Percentiles rank a stretch among this genome's conserved stretches.
Evolutionary conservation across 257 asterid genomes (phyloP).

Genomic region (Echites panduratus): DNA sequence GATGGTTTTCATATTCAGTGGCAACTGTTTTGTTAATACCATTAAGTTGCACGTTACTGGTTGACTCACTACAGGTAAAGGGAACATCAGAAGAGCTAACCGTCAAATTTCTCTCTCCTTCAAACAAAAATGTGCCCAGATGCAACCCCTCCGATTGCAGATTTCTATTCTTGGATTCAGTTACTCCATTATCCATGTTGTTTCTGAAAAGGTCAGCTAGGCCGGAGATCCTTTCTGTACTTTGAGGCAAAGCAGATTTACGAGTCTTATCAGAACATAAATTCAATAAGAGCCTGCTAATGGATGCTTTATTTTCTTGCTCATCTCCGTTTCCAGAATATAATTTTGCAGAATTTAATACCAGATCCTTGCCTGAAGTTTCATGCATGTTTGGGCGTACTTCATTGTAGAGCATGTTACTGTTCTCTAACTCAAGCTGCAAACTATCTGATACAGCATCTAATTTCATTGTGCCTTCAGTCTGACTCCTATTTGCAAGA

Average conservation of each 20-base stretch:
- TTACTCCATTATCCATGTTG: constrained; percentile 8
- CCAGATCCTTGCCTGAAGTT: constrained; percentile 2
- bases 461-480: constrained; percentile 1
- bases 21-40: constrained; percentile 6
- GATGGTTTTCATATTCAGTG: constrained; percentile 7
- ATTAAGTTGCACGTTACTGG: constrained; percentile 10
- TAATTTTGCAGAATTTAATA: neutral
- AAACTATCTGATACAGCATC: neutral
- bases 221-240: constrained; percentile 4
- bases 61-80: constrained; percentile 10
- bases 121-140: constrained; percentile 10
- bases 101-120: constrained; percentile 3
- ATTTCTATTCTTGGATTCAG: constrained; percentile 17
- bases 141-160: constrained; percentile 12
- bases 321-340: neutral
- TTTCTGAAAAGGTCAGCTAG: constrained; percentile 18
- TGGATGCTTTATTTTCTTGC: constrained; percentile 6
- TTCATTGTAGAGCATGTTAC: neutral
- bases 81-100: constrained; percentile 12
- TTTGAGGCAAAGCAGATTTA: neutral
- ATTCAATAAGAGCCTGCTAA: neutral
- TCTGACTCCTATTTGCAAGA: neutral
- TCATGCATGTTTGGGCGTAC: neutral
- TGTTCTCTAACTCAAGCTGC: constrained; percentile 14
- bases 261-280: constrained; percentile 4